Evolutionary conservation across 2,329 filamentous ascomycete species (phyloP).

Genomic region (Colletotrichum sp.): DNA sequence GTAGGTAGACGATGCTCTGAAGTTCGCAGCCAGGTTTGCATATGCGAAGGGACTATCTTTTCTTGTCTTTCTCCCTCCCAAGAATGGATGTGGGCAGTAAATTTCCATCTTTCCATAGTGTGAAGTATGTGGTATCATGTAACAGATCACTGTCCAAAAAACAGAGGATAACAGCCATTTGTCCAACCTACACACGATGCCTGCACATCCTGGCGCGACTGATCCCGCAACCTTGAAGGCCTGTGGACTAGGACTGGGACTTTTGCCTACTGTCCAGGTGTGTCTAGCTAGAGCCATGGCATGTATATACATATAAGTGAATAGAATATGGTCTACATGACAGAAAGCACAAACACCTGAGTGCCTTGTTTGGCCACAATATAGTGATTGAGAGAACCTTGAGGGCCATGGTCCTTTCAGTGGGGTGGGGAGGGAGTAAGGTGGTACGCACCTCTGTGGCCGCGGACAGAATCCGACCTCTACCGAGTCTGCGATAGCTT

Average conservation of each 20-base stretch:
- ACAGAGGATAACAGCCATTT: neutral
- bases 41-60: neutral
- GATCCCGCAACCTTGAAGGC: neutral
- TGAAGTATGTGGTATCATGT: neutral
- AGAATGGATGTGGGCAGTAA: neutral
- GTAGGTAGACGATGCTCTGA: neutral
- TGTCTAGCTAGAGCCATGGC: neutral
- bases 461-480: neutral
- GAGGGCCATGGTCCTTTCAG: neutral
- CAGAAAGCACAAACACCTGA: neutral
- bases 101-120: neutral
- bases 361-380: neutral
- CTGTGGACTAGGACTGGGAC: neutral
- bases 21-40: neutral
- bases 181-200: neutral
- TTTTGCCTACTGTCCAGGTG: neutral
- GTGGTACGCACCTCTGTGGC: neutral
- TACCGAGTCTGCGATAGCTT: neutral
- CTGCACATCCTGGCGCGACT: neutral
- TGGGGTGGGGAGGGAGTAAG: too few species aligned
- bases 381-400: neutral
- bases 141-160: neutral
- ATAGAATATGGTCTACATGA: neutral
- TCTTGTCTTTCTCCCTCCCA: neutral
- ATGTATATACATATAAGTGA: neutral